Percentiles rank a stretch among this genome's conserved stretches.
Conservation (phyloP, 306 rosid genomes). For the Hippophae tibetana region DNA sequence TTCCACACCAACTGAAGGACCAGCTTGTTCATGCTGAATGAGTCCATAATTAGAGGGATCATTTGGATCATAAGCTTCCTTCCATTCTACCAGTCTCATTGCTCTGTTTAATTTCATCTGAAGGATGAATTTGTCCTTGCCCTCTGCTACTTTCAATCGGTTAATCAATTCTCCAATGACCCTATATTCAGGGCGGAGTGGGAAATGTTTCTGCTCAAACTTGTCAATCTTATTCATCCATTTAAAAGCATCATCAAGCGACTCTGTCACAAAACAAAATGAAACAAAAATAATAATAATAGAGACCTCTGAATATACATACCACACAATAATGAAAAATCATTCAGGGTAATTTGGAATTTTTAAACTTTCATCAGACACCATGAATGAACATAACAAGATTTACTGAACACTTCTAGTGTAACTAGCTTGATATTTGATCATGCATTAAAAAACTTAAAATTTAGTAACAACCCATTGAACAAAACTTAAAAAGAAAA, state of each 20-base stretch:
- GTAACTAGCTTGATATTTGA: too few relatives aligned
- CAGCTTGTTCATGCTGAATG: constrained; percentile 44
- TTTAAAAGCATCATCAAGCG: constrained; percentile 71
- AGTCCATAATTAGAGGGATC: constrained; percentile 72
- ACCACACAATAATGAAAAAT: not conserved
- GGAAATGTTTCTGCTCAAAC: constrained; percentile 72
- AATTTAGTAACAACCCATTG: too few relatives aligned
- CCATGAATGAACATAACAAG: not conserved
- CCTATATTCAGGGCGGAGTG: constrained; percentile 57
- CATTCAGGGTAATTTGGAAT: not conserved
- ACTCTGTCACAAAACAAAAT: constrained; percentile 27
- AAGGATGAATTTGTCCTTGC: constrained; percentile 68
- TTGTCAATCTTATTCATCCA: constrained; percentile 72
- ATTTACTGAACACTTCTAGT: too few relatives aligned
- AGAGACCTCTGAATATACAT: not conserved
- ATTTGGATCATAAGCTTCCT: constrained; percentile 82
- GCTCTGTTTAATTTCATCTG: constrained; percentile 82
- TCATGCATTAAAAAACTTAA: too few relatives aligned
- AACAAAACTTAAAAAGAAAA: not conserved
- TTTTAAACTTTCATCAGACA: not conserved
- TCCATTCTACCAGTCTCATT: constrained; percentile 72
- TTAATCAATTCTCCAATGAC: constrained; percentile 87
- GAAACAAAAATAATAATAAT: not conserved
- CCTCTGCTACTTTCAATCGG: constrained; percentile 62
- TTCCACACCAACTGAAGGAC: constrained; percentile 38